Conservation (phyloP, 1,139 yeast genomes). For the Suhomyces guaymorum region DNA sequence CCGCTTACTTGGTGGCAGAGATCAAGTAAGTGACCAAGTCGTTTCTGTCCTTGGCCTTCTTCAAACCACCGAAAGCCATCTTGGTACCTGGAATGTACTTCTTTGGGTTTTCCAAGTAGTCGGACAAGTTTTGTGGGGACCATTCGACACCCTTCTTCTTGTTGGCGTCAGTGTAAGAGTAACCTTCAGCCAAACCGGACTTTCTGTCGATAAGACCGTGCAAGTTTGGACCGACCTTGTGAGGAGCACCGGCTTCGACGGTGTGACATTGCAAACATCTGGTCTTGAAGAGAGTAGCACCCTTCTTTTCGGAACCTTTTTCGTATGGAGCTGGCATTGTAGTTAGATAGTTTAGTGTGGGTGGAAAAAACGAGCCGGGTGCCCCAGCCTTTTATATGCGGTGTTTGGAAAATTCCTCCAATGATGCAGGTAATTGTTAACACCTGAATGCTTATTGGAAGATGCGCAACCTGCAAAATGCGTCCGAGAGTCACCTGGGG, state of each 20-base stretch:
- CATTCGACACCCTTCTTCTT: slow-evolving; percentile 91
- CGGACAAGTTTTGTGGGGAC: slow-evolving; percentile 86
- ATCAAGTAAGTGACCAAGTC: slow-evolving; percentile 90
- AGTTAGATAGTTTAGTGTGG: no score
- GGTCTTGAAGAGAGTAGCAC: slow-evolving; percentile 97
- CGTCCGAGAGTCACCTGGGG: background rate
- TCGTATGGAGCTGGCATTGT: slow-evolving; percentile 65
- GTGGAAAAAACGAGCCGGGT: slow-evolving; percentile 1
- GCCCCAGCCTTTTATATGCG: slow-evolving; percentile 14
- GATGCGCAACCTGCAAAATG: slow-evolving; percentile 11
- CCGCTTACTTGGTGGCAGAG: slow-evolving; percentile 64
- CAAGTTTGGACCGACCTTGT: slow-evolving; percentile 99
- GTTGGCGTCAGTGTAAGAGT: slow-evolving; percentile 97
- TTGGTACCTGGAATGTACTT: slow-evolving; percentile 99
- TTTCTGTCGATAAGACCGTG: slow-evolving; percentile 91
- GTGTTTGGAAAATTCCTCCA: slow-evolving; percentile 9
- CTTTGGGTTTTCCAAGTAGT: slow-evolving; percentile 99
- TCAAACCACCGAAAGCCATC: slow-evolving; percentile 99
- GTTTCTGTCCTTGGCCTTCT: slow-evolving; percentile 98
- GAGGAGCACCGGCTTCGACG: slow-evolving; percentile 91
- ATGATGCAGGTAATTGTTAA: slow-evolving; percentile 14
- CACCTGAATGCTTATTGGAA: slow-evolving; percentile 14
- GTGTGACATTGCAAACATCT: slow-evolving; percentile 99
- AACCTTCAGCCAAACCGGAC: slow-evolving; percentile 92
- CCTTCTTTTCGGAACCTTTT: slow-evolving; percentile 90